A percentile compares a stretch with the other conserved stretches of the same genome.
Conservation (phyloP, 352 stramenopile genomes). For the Albugo laibachii region DNA sequence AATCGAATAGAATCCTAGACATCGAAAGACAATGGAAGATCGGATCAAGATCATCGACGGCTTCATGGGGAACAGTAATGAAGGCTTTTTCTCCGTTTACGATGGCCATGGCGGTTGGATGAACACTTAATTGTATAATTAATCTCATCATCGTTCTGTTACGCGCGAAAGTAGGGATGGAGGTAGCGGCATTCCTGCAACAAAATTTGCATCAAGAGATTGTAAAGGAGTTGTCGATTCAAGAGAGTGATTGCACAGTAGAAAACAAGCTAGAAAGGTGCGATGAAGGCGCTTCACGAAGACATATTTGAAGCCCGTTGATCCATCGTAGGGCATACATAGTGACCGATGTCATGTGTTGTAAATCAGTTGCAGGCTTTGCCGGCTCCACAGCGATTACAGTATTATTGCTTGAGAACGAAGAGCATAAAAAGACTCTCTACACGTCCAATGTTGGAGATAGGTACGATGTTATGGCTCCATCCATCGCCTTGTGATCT, state of each 20-base stretch:
- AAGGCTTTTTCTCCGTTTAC: conserved; percentile 63
- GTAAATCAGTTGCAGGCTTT: conserved; percentile 19
- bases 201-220: conserved; percentile 40
- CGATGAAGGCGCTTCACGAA: not conserved
- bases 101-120: conserved; percentile 53
- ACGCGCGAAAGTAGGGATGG: conserved; percentile 17
- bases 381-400: conserved; percentile 42
- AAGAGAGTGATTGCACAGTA: conserved; percentile 10
- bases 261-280: conserved; percentile 1
- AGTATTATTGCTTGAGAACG: conserved; percentile 20
- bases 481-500: not conserved
- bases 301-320: not conserved
- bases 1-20: conserved; percentile 30
- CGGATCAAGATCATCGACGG: conserved; percentile 49
- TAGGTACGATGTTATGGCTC: conserved; percentile 16
- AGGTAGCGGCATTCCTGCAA: conserved; percentile 51
- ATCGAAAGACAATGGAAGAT: conserved; percentile 72
- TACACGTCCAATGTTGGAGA: conserved; percentile 57
- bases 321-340: conserved; percentile 24
- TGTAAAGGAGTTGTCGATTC: conserved; percentile 20
- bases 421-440: conserved; percentile 16
- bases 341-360: conserved; percentile 64
- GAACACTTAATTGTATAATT: not conserved
- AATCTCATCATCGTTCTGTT: not conserved
- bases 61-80: conserved; percentile 23